Base-by-base conservation (phyloP, 257 asterid species). In the Striga asiatica region DNA sequence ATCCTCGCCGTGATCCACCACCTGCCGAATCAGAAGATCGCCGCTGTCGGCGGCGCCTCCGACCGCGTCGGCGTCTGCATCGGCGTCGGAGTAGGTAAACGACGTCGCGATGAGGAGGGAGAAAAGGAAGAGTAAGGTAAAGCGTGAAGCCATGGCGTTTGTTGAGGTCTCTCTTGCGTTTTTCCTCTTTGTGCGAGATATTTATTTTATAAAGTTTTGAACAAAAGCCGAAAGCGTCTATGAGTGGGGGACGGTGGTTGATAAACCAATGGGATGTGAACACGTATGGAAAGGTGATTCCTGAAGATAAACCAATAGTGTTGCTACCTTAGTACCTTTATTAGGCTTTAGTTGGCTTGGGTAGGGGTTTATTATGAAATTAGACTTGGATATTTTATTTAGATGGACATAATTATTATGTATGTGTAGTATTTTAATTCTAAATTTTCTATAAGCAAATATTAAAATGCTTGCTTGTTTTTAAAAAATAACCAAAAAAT, bases 1-100 rank as follows among this genome's bases (percentile, higher is more conserved):
- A 16, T 37, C 71, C n/a, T 42, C 60, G 24, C 72, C 76, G 56
- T 59, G 64, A 54, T 69, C 79, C 39, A 83, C 87, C 7, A 89
- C 97, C 72, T 81, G 94, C 28, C 87, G 92, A 82, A 89, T 85
- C 19, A 85, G 14, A 20, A 62, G 49, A 34, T 84, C 84, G 8
- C 59, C 78, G 54, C 50, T 54, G 20, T 11, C 58, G 50, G 38
- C 16, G 58, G 39, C 55, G 34, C 19, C 47, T 12, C 7, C 37
- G 9, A 19, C 24, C 60, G 6, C 77, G 42, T 6, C 18, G 18
- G 24, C 62, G n/a, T 38, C 61, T 11, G 23, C 64, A 11, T 27
- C 61, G 64, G 70, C 77, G 32, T 20, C 3, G 20, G 70, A 56
- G 58, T 31, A 46, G 6, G 48, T 28, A 51, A 66, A 66, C 70